phyloP scores from a whole-genome alignment of 148 eudicot species.

The Spergularia bocconei region DNA sequence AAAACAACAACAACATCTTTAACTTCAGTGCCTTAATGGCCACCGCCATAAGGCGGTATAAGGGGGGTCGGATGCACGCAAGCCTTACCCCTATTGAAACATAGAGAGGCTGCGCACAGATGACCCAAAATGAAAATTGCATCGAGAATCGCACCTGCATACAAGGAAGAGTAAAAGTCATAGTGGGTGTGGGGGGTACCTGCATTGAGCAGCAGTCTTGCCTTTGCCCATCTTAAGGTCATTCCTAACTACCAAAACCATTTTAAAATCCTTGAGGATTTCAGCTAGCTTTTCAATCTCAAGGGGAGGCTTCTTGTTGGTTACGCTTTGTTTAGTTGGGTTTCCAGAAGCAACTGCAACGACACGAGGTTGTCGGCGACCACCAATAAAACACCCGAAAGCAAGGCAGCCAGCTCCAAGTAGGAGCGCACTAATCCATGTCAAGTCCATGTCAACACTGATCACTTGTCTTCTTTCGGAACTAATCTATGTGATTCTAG shows the following conservation, averaged over 20 bases:
- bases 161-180: too few relatives aligned
- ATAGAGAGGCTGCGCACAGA: too few relatives aligned
- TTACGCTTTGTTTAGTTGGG: slow-evolving; percentile 28
- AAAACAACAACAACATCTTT: too few relatives aligned
- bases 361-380: slow-evolving; percentile 35
- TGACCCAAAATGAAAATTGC: too few relatives aligned
- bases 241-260: slow-evolving; percentile 98
- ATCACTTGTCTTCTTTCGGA: slow-evolving; percentile 1
- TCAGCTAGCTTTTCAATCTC: slow-evolving; percentile 93
- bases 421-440: slow-evolving; percentile 81
- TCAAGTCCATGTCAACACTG: slow-evolving; percentile 47
- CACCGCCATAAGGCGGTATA: too few relatives aligned
- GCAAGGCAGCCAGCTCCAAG: slow-evolving; percentile 92
- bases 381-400: slow-evolving; percentile 71
- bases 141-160: too few relatives aligned
- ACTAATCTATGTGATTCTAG: not conserved
- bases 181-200: slow-evolving; percentile 41
- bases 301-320: slow-evolving; percentile 48
- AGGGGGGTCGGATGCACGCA: too few relatives aligned
- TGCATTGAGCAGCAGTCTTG: slow-evolving; percentile 99
- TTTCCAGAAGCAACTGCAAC: slow-evolving; percentile 30
- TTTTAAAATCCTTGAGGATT: slow-evolving; percentile 87
- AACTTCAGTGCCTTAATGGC: too few relatives aligned
- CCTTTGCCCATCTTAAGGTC: slow-evolving; percentile 99
- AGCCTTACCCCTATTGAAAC: too few relatives aligned